phyloP scores from a whole-genome alignment of 2,329 filamentous ascomycete genomes.

The Parafenestella ontariensis region DNA sequence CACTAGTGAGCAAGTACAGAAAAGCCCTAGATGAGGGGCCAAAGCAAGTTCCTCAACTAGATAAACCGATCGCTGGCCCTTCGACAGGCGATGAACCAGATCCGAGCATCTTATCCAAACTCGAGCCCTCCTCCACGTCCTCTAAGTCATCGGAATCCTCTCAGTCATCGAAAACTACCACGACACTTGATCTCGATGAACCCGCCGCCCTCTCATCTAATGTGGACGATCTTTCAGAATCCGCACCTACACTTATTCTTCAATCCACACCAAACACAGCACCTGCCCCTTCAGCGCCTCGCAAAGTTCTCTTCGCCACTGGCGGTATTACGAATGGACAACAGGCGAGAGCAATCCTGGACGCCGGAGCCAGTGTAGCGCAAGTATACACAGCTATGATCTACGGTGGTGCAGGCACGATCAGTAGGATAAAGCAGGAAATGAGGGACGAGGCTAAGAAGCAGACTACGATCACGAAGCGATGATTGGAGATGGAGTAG shows the following conservation, averaged over 20 bases:
- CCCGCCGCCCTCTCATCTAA: slow-evolving; percentile 30
- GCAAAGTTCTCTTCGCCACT: slow-evolving; percentile 90
- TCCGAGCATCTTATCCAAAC: slow-evolving; percentile 23
- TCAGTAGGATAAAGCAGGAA: slow-evolving; percentile 60
- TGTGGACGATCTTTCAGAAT: slow-evolving; percentile 39
- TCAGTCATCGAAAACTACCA: slow-evolving; percentile 15
- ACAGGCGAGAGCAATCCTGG: slow-evolving; percentile 80
- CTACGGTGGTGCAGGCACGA: slow-evolving; percentile 68
- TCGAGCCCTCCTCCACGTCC: slow-evolving; percentile 9
- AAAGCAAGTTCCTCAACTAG: slow-evolving; percentile 22
- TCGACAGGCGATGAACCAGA: slow-evolving; percentile 18
- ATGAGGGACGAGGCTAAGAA: slow-evolving; percentile 53
- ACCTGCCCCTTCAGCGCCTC: slow-evolving; percentile 39
- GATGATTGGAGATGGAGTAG: background rate
- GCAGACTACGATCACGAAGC: slow-evolving; percentile 28
- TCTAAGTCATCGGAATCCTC: no score
- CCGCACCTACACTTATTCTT: slow-evolving; percentile 34
- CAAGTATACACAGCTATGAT: slow-evolving; percentile 87
- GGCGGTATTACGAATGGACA: slow-evolving; percentile 90
- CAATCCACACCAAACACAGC: slow-evolving; percentile 25
- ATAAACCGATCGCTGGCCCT: slow-evolving; percentile 13
- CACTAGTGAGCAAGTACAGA: slow-evolving; percentile 81
- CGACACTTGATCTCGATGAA: slow-evolving; percentile 28
- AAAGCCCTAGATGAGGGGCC: slow-evolving; percentile 55
- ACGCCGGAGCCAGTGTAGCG: slow-evolving; percentile 87